Evolutionary conservation across 805 yeast genomes (phyloP).

Genomic region (Yarrowia sp.): DNA sequence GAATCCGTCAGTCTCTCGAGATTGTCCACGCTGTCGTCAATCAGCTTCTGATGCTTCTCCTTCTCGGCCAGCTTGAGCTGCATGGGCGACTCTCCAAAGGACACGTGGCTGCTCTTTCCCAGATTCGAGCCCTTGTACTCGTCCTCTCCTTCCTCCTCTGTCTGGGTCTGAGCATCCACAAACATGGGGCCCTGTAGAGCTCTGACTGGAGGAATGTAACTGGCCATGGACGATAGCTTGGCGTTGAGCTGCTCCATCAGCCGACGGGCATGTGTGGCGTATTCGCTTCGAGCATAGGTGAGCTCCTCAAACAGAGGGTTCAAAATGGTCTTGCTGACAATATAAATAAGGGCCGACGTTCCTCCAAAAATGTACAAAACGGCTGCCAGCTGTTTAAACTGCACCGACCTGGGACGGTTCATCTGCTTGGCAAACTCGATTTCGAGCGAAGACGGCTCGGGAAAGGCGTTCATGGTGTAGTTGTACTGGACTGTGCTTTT

Average conservation of each 20-base stretch:
- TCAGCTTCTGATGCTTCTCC: conserved; percentile 14
- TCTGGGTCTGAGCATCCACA: conserved; percentile 46
- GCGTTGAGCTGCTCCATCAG: conserved; percentile 45
- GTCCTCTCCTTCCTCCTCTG: conserved; percentile 39
- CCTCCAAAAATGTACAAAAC: conserved; percentile 50
- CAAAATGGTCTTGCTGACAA: conserved; percentile 48
- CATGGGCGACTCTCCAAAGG: conserved; percentile 23
- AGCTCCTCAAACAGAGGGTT: conserved; percentile 49
- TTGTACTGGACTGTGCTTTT: too few species aligned
- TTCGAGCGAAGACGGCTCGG: conserved; percentile 45
- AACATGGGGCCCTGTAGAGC: conserved; percentile 41
- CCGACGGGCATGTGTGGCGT: conserved; percentile 46
- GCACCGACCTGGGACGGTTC: conserved; percentile 41
- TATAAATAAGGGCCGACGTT: conserved; percentile 45
- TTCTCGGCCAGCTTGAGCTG: conserved; percentile 34
- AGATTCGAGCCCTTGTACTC: not conserved
- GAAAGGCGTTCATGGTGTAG: conserved; percentile 44
- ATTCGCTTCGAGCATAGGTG: conserved; percentile 47
- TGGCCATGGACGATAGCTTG: conserved; percentile 42
- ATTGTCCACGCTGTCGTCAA: conserved; percentile 25
- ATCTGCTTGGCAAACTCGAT: conserved; percentile 40
- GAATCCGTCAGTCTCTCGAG: conserved; percentile 16
- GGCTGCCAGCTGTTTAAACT: conserved; percentile 46
- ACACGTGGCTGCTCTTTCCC: conserved; percentile 12
- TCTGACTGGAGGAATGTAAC: conserved; percentile 43